A percentile compares a stretch with the other conserved stretches of the same genome.
These are phyloP conservation scores for Metarhizium anisopliae DNA, from an alignment of 2,329 filamentous ascomycete species.

Conservation along the genomic window DNA sequence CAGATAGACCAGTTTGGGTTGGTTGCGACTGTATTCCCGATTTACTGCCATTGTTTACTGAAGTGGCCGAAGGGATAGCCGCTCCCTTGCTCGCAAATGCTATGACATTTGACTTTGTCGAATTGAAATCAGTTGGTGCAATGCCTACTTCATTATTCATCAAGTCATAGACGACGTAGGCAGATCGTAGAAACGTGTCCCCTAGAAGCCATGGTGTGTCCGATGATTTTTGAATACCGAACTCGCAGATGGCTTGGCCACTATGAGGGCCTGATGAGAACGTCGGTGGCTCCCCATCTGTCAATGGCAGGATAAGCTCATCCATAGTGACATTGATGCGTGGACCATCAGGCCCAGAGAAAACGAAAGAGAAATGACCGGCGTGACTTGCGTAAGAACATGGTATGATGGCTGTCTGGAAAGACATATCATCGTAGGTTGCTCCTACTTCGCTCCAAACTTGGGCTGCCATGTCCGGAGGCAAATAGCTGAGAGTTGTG, in stretches of 20 bases:
- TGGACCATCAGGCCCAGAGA: constrained; percentile 39
- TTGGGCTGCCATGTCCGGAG: constrained; percentile 45
- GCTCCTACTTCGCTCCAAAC: constrained; percentile 49
- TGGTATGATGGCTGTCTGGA: constrained; percentile 36
- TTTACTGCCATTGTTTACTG: constrained; percentile 16
- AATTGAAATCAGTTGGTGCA: constrained; percentile 47
- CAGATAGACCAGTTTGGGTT: constrained; percentile 13
- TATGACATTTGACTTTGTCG: constrained; percentile 39
- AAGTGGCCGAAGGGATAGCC: constrained; percentile 40
- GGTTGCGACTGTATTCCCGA: constrained; percentile 7
- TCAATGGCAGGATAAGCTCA: constrained; percentile 44
- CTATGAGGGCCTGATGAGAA: constrained; percentile 33
- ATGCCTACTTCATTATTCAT: constrained; percentile 48
- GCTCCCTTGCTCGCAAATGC: constrained; percentile 41
- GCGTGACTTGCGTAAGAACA: constrained; percentile 36
- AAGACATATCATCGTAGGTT: constrained; percentile 27
- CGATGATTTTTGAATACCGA: constrained; percentile 46
- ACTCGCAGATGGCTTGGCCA: constrained; percentile 40
- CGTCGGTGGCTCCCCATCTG: constrained; percentile 19
- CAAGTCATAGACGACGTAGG: constrained; percentile 52
- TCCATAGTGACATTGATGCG: constrained; percentile 44
- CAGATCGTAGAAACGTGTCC: constrained; percentile 50
- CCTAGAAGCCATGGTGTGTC: constrained; percentile 39
- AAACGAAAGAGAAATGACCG: constrained; percentile 46
- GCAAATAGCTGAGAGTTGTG: constrained; percentile 63